Conservation (phyloP, 306 rosid species). For the Mimosa pudica region DNA sequence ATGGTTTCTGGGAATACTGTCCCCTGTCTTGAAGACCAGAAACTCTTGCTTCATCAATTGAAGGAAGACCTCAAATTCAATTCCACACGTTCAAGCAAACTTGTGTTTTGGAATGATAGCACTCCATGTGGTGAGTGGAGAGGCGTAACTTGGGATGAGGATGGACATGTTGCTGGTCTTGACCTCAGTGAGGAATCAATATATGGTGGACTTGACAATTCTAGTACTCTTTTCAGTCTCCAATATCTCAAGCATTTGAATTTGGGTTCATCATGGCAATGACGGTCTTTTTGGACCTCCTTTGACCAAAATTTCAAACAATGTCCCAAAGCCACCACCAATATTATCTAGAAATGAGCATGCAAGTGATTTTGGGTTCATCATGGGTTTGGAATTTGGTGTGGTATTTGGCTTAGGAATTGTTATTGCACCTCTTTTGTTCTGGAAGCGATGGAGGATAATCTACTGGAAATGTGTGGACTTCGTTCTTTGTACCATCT, state of each 20-base stretch:
- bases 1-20: neutral
- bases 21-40: conserved; percentile 19
- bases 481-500: neutral
- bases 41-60: conserved; percentile 5
- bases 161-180: conserved; percentile 24
- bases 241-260: conserved; percentile 34
- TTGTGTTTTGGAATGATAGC: conserved; percentile 35
- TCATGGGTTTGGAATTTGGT: neutral
- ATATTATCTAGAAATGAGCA: too few relatives aligned
- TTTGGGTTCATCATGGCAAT: conserved; percentile 35
- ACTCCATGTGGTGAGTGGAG: conserved; percentile 50
- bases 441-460: neutral
- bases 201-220: conserved; percentile 21
- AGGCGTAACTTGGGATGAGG: conserved; percentile 48
- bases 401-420: neutral
- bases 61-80: conserved; percentile 9
- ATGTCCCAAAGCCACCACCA: neutral
- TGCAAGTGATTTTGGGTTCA: too few relatives aligned
- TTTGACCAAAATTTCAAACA: too few relatives aligned
- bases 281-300: too few relatives aligned
- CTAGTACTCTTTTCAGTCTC: conserved; percentile 28
- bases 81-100: neutral
- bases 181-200: conserved; percentile 38
- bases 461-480: neutral
- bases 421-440: neutral